Evolutionary conservation across 495 filamentous ascomycete species (phyloP), one percentile per base, ranked within the genome.

Genomic region (Lophium mytilinum): DNA sequence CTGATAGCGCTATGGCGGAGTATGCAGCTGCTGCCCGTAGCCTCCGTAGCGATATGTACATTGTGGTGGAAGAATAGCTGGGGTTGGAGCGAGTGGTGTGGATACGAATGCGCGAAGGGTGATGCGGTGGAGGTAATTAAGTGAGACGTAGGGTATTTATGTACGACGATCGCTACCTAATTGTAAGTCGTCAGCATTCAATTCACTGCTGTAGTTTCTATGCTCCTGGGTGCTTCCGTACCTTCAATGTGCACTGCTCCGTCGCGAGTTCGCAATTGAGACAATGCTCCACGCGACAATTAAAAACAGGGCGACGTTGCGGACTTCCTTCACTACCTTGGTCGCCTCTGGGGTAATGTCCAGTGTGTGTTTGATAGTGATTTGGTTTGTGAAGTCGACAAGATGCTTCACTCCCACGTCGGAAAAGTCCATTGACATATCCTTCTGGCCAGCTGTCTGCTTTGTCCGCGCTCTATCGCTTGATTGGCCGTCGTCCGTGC

Each of bases 371-470:
- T 69, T 68, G 36, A 78, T 63, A 51, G 77, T 67, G 50, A 80
- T 64, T 60, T 64, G 12, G 37, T 37, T 71, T 39, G 69, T 69
- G 47, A 80, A 72, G 56, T 73, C 68, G 50, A 75, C 59, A 53
- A 72, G 70, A 63, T 80, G 77, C 57, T 75, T 73, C 40, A 80
- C 71, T 59, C 71, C 76, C 55, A 79, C 71, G 69, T 80, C 76
- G 55, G 77, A 75, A 37, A 72, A 64, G 63, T 79, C 76, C 77
- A 79, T 75, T 30, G 24, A 30, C 24, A 3, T 58, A 7, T 36
- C 37, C 50, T 41, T 45, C 11, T 37, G 50, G 50, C 21, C 50
- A 52, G 50, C 7, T 52, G 50, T 52, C 33, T 52, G 50, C 19
- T 52, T 52, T 37, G 50, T 36, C 24, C 14, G 34, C 50, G 10